phyloP scores from a whole-genome alignment of 2,329 filamentous ascomycete genomes.

The Botrytis cinerea region DNA sequence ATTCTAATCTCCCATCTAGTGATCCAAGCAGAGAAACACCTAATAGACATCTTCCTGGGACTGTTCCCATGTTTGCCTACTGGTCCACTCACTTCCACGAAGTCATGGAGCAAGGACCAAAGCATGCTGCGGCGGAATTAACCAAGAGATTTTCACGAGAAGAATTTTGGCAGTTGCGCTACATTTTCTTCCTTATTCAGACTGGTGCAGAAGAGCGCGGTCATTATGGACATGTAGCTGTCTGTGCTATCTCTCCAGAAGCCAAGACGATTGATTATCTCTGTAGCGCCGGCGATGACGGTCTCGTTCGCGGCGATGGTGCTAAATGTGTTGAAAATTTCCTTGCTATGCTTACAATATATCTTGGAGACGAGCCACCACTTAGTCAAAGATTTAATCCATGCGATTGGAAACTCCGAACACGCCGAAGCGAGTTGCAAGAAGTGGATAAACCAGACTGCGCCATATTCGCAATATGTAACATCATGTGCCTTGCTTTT shows the following conservation, averaged over 20 bases:
- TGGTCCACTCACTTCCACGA: not conserved
- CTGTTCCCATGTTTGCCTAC: slow-evolving; percentile 5
- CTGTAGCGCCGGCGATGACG: slow-evolving; percentile 10
- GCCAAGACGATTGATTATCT: slow-evolving; percentile 21
- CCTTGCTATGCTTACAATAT: not conserved
- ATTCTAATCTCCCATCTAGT: not conserved
- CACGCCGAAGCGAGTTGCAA: slow-evolving; percentile 10
- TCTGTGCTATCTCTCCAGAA: slow-evolving; percentile 19
- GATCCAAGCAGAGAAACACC: not conserved
- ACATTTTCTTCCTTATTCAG: slow-evolving; percentile 7
- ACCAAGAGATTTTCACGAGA: not conserved
- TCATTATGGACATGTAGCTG: not conserved
- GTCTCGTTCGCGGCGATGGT: not conserved
- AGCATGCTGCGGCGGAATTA: slow-evolving; percentile 3
- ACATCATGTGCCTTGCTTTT: slow-evolving; percentile 18
- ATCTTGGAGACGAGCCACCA: slow-evolving; percentile 11
- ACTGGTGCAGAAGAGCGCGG: not conserved
- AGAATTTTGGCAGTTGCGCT: slow-evolving; percentile 17
- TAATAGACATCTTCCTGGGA: slow-evolving; percentile 4
- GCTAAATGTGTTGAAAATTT: slow-evolving; percentile 1
- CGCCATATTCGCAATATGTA: slow-evolving; percentile 6
- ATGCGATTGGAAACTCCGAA: slow-evolving; percentile 11
- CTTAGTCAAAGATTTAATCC: slow-evolving; percentile 17
- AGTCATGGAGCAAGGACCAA: not conserved
- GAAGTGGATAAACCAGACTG: not conserved